A percentile compares a stretch with the other conserved stretches of the same genome.
Evolutionary conservation across 306 rosid species (phyloP).

Genomic region (Pueraria montana): DNA sequence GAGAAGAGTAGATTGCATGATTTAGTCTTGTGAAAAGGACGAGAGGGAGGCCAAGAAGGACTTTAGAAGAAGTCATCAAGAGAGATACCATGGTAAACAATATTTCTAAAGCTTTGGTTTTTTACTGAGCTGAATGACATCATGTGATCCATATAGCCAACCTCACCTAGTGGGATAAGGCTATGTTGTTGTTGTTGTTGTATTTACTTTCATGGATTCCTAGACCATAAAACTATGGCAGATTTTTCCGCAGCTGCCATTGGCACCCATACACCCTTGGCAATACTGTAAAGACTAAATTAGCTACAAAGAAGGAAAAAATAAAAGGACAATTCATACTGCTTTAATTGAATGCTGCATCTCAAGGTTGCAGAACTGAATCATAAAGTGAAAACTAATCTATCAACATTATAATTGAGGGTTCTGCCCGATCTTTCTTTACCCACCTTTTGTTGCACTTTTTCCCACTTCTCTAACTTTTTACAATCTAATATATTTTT

Average conservation of each 20-base stretch:
- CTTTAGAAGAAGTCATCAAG: too few relatives aligned
- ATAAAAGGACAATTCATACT: not conserved
- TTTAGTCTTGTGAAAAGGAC: not conserved
- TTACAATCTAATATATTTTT: not conserved
- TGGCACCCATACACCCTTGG: not conserved
- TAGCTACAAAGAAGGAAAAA: not conserved
- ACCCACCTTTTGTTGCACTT: not conserved
- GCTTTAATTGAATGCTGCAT: not conserved
- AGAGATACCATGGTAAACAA: too few relatives aligned
- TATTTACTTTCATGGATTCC: not conserved
- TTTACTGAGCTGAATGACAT: too few relatives aligned
- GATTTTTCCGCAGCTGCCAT: not conserved
- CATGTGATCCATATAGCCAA: too few relatives aligned
- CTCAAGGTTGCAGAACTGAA: constrained; percentile 1
- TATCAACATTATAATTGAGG: not conserved
- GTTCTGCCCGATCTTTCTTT: not conserved
- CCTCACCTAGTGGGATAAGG: too few relatives aligned
- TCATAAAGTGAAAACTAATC: not conserved
- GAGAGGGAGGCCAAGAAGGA: not conserved
- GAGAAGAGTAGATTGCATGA: not conserved
- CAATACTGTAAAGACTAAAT: not conserved
- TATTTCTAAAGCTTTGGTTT: too few relatives aligned
- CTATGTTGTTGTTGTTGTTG: not conserved
- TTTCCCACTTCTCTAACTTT: not conserved
- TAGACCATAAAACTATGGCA: not conserved